Conservation (phyloP, 2,329 filamentous ascomycete species). For the Hypoxylon sp. region DNA sequence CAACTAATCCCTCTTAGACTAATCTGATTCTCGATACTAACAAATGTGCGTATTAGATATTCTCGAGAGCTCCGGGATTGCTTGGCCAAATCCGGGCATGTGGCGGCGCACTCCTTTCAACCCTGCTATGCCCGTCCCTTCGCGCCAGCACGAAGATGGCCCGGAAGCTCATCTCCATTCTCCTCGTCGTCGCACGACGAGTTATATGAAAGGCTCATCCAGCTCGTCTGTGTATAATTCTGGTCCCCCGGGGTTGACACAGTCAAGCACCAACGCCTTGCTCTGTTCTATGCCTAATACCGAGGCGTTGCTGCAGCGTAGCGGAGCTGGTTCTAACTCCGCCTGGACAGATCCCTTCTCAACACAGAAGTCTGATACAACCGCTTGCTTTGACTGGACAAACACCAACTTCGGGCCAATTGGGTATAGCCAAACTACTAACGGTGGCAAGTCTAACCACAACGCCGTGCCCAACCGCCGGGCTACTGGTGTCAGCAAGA, state of each 20-base stretch:
- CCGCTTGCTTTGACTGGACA: slow-evolving; percentile 50
- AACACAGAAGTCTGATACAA: slow-evolving; percentile 45
- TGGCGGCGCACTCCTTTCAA: slow-evolving; percentile 66
- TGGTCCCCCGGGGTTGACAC: slow-evolving; percentile 38
- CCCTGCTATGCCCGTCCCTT: slow-evolving; percentile 57
- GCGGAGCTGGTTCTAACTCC: slow-evolving; percentile 33
- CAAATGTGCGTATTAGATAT: slow-evolving; percentile 64
- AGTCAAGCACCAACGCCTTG: slow-evolving; percentile 40
- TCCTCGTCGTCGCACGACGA: slow-evolving; percentile 59
- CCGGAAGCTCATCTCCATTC: slow-evolving; percentile 73
- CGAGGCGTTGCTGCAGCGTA: slow-evolving; percentile 48
- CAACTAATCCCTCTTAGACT: neutral
- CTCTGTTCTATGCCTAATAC: slow-evolving; percentile 49
- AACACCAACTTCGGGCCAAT: slow-evolving; percentile 38
- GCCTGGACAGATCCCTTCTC: slow-evolving; percentile 47
- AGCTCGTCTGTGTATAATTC: slow-evolving; percentile 37
- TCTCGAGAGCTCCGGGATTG: slow-evolving; percentile 78
- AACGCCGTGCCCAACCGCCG: slow-evolving; percentile 37
- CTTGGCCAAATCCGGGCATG: slow-evolving; percentile 82
- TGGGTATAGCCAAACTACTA: slow-evolving; percentile 38
- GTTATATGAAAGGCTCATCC: slow-evolving; percentile 38
- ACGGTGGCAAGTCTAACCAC: slow-evolving; percentile 39
- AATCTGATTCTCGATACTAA: slow-evolving; percentile 37
- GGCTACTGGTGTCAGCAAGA: slow-evolving; percentile 45
- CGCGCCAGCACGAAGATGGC: slow-evolving; percentile 59